These are phyloP conservation scores for Dendrobium chrysotoxum DNA, from an alignment of 106 monocot genomes.

Conservation along the genomic window DNA sequence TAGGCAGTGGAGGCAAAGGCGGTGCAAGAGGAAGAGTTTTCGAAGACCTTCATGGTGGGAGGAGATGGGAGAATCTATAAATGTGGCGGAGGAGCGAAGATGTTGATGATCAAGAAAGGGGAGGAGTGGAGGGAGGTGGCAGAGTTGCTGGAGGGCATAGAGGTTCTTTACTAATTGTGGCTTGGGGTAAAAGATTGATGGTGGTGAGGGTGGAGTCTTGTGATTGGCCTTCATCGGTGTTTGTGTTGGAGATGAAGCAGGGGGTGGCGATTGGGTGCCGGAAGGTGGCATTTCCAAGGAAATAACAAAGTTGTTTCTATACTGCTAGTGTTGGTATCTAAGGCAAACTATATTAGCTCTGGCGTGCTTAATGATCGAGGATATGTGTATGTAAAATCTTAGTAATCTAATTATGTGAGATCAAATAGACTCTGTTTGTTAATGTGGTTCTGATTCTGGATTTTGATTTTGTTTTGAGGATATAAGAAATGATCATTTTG, in stretches of 20 bases:
- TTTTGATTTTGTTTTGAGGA: no score
- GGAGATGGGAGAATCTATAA: slow-evolving; percentile 33
- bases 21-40: slow-evolving; percentile 17
- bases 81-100: slow-evolving; percentile 4
- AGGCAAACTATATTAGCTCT: no score
- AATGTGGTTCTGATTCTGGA: no score
- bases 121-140: slow-evolving; percentile 33
- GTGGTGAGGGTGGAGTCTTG: slow-evolving; percentile 25
- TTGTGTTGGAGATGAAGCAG: slow-evolving; percentile 13
- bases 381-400: no score
- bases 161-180: slow-evolving; percentile 22
- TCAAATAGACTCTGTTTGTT: no score
- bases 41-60: slow-evolving; percentile 24
- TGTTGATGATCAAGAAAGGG: slow-evolving; percentile 30
- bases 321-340: slow-evolving; percentile 16
- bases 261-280: slow-evolving; percentile 9
- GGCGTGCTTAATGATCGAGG: background rate
- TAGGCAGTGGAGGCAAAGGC: slow-evolving; percentile 25
- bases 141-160: slow-evolving; percentile 17
- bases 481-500: no score
- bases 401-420: no score
- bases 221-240: slow-evolving; percentile 18
- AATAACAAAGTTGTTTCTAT: slow-evolving; percentile 30
- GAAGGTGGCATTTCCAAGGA: slow-evolving; percentile 18
- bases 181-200: slow-evolving; percentile 5